Evolutionary conservation across 2,329 filamentous ascomycete species (phyloP).

Genomic region (Pezicula radicicola): DNA sequence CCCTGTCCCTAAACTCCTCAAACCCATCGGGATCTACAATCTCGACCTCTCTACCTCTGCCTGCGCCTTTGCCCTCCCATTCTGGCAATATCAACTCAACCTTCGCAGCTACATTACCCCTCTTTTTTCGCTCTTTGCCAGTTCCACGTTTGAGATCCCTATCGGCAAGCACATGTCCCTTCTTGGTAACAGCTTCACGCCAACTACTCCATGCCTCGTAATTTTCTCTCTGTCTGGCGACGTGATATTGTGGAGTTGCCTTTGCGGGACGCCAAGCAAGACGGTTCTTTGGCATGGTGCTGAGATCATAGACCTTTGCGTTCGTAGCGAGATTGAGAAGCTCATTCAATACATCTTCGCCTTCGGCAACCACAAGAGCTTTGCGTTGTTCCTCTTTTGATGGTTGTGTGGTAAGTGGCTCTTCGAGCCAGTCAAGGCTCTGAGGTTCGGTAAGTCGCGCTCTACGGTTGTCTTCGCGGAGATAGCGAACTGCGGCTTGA

Average conservation of each 20-base stretch:
- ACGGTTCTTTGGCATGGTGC: constrained; percentile 52
- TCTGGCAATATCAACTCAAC: constrained; percentile 23
- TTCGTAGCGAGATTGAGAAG: constrained; percentile 58
- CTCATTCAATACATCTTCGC: constrained; percentile 61
- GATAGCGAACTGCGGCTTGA: constrained; percentile 63
- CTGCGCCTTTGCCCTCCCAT: constrained; percentile 20
- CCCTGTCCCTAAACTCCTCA: constrained; percentile 24
- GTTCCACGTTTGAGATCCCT: constrained; percentile 17
- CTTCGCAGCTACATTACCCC: constrained; percentile 19
- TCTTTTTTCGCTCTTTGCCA: constrained; percentile 11
- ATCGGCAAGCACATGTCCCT: constrained; percentile 40
- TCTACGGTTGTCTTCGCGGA: constrained; percentile 64
- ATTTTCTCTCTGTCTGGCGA: constrained; percentile 62
- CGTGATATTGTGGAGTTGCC: constrained; percentile 63
- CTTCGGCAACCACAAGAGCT: constrained; percentile 55
- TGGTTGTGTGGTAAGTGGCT: constrained; percentile 50
- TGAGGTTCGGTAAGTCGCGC: constrained; percentile 56
- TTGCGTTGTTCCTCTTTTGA: constrained; percentile 45
- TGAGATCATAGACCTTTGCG: constrained; percentile 59
- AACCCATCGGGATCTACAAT: constrained; percentile 27
- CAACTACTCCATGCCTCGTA: constrained; percentile 60
- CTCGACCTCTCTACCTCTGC: constrained; percentile 21
- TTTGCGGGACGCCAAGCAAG: constrained; percentile 64
- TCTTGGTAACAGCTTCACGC: constrained; percentile 52
- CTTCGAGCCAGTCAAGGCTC: constrained; percentile 58